phyloP scores from a whole-genome alignment of 1,139 yeast genomes.

The Geotrichum armillariae region DNA sequence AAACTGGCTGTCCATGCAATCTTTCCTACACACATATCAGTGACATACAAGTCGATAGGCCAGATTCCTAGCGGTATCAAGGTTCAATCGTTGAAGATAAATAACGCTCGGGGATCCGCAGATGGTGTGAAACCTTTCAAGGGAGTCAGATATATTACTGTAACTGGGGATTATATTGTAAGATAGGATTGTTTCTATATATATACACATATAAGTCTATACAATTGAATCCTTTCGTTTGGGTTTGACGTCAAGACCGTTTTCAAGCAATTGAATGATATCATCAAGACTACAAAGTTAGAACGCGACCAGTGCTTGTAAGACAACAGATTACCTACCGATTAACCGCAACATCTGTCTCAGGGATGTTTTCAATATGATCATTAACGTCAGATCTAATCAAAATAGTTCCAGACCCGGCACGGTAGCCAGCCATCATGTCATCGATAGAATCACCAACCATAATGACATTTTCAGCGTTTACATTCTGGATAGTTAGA shows the following conservation, averaged over 20 bases:
- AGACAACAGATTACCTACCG: constrained; percentile 22
- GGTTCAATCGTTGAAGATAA: constrained; percentile 64
- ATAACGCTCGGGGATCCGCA: constrained; percentile 57
- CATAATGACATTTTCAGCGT: constrained; percentile 54
- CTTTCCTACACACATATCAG: constrained; percentile 54
- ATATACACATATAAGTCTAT: constrained; percentile 4
- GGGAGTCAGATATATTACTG: constrained; percentile 83
- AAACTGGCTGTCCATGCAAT: constrained; percentile 26
- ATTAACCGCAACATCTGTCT: constrained; percentile 47
- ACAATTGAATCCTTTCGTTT: constrained; percentile 18
- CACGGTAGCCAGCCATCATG: constrained; percentile 56
- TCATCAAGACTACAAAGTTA: constrained; percentile 40
- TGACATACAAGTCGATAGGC: constrained; percentile 66
- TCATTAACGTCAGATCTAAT: constrained; percentile 51
- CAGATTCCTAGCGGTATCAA: constrained; percentile 73
- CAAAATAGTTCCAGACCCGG: constrained; percentile 58
- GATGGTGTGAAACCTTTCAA: constrained; percentile 77
- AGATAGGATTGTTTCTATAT: constrained; percentile 36
- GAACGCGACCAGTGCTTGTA: constrained; percentile 8
- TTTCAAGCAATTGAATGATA: constrained; percentile 42
- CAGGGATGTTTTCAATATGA: constrained; percentile 39
- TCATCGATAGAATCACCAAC: constrained; percentile 71
- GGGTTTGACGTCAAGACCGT: constrained; percentile 38
- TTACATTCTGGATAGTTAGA: constrained; percentile 26
- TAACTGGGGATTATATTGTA: constrained; percentile 59